Conservation (phyloP, 2,329 filamentous ascomycete genomes). For the Keithomyces neogunnii region DNA sequence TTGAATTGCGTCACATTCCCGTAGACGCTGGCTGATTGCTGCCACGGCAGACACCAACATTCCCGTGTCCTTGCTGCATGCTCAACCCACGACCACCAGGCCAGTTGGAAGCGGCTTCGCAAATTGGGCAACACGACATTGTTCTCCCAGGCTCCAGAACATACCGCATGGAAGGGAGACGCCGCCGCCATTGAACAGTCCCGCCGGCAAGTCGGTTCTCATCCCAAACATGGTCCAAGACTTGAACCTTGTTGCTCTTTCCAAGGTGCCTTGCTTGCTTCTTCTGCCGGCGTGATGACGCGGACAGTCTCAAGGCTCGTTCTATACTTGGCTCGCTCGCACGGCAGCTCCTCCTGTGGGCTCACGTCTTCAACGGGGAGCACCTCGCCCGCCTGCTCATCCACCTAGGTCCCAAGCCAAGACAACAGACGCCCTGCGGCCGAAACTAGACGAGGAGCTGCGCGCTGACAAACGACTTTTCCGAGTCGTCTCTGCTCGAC, state of each 20-base stretch:
- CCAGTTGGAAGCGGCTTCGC: slow-evolving; percentile 30
- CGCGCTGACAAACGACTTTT: neutral
- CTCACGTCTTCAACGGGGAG: neutral
- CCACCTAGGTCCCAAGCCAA: neutral
- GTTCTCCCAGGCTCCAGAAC: slow-evolving; percentile 9
- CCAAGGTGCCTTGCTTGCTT: slow-evolving; percentile 19
- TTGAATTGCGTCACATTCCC: neutral
- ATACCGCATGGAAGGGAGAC: slow-evolving; percentile 13
- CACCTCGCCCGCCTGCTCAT: neutral
- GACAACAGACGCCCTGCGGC: neutral
- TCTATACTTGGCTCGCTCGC: slow-evolving; percentile 23
- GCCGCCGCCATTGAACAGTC: neutral
- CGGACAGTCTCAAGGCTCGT: slow-evolving; percentile 17
- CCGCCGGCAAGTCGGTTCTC: slow-evolving; percentile 33
- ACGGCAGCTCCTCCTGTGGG: slow-evolving; percentile 22
- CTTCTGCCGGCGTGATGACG: slow-evolving; percentile 23
- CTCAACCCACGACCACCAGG: slow-evolving; percentile 31
- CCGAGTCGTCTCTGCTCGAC: neutral
- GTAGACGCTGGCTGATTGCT: neutral
- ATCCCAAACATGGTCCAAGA: slow-evolving; percentile 35
- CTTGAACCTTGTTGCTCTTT: slow-evolving; percentile 13
- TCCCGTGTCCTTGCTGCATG: slow-evolving; percentile 27
- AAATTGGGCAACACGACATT: slow-evolving; percentile 28
- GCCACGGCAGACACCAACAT: neutral
- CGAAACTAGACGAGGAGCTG: neutral